Evolutionary conservation across 768 basidiomycete species (phyloP), one percentile per base, ranked within the genome.

Genomic region (Lactifluus piperatus): DNA sequence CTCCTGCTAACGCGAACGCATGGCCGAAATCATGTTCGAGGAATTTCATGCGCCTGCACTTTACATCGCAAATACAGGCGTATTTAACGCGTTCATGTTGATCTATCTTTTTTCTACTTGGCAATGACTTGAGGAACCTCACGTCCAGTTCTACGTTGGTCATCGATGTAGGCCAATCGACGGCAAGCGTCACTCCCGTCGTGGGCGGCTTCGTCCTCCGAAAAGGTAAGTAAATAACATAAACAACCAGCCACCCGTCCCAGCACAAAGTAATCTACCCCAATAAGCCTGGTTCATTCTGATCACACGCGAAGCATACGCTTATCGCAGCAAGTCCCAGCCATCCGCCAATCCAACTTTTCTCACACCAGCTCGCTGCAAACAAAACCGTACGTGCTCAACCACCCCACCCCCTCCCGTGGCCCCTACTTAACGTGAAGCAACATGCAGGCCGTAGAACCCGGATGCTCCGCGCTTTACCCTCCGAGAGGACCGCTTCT

Each of bases 11-110:
- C 77, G 95, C 60, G 93, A 98, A 75, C 81, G 87, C 55, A 90
- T 98, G 86, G 90, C 93, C 11, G 93, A 98, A 74, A 88, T 97
- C 48, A 90, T 97, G 85, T 98, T 98, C 67, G 97, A 99, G 72
- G 88, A 95, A 65, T 95, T 97, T 66, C 77, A 90, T 47, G 88
- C 87, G 7, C 95, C 97, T 9, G 97, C 94, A 2, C 94, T 95
- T 74, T 99, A 98, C 70, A 89, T 95, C 39, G 93, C 94, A 16
- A 97, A 97, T 69, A 89, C 89, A 24, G 88, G 91, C 22, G 95
- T 98, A 14, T 74, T 98, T 56, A 94, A 91, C 69, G 88, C 95
- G 92, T 97, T 11, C 46, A 22, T 41, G 27, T 29, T 13, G 20
- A 41, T 48, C 30, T 34, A 1, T 30, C 16, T n/a, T 32, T n/a